phyloP scores from a whole-genome alignment of 1,284 basidiomycete genomes.

The Leccinum fallax region DNA sequence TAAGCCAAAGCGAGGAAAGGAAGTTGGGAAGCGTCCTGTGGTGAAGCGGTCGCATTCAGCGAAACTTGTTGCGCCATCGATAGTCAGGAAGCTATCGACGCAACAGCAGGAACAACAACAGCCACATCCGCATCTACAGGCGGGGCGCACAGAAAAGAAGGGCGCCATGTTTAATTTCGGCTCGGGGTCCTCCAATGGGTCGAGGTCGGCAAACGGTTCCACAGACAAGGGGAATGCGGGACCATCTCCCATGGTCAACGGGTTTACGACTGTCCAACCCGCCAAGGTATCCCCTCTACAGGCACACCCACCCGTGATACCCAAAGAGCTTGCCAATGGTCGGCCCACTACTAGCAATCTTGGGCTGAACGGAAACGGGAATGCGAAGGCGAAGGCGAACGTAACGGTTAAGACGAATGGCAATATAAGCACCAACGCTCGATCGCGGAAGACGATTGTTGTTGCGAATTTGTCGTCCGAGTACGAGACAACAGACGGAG shows the following conservation, averaged over 20 bases:
- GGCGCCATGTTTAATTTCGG: slow-evolving; percentile 56
- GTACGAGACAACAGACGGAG: slow-evolving; percentile 51
- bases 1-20: slow-evolving; percentile 39
- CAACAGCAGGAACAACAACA: slow-evolving; percentile 18
- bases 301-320: slow-evolving; percentile 22
- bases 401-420: slow-evolving; percentile 10
- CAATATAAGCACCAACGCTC: slow-evolving; percentile 16
- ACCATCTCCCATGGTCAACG: slow-evolving; percentile 14
- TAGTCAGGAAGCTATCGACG: slow-evolving; percentile 30
- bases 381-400: slow-evolving; percentile 19
- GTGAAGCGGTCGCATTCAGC: slow-evolving; percentile 34
- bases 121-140: slow-evolving; percentile 4
- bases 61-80: slow-evolving; percentile 30
- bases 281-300: slow-evolving; percentile 12
- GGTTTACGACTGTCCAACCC: slow-evolving; percentile 16
- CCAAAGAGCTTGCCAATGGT: slow-evolving; percentile 16
- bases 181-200: slow-evolving; percentile 56
- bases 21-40: slow-evolving; percentile 27
- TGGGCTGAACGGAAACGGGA: slow-evolving; percentile 21
- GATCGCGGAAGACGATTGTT: slow-evolving; percentile 38
- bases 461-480: slow-evolving; percentile 38
- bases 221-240: slow-evolving; percentile 17
- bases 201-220: slow-evolving; percentile 37
- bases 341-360: slow-evolving; percentile 1
- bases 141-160: slow-evolving; percentile 27